Percentiles rank a stretch among this genome's conserved stretches.
Conservation (phyloP, 176 grass and related monocot genomes). For the Tillandsia leiboldiana region DNA sequence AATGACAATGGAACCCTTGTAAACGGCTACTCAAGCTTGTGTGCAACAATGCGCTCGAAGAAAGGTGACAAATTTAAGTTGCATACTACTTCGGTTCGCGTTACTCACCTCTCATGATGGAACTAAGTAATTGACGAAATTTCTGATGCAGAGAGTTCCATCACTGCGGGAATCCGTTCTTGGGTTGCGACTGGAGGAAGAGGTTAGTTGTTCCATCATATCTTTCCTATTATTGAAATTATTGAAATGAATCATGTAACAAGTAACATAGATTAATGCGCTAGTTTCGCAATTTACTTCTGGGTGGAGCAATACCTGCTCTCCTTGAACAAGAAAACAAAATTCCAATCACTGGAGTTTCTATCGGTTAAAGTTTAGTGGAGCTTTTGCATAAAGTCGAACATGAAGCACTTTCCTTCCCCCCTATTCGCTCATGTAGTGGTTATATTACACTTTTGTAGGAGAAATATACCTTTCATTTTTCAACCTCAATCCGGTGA, state of each 20-base stretch:
- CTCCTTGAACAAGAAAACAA: no score
- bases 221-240: slow-evolving; percentile 3
- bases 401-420: no score
- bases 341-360: no score
- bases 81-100: slow-evolving; percentile 10
- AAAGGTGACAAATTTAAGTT: slow-evolving; percentile 24
- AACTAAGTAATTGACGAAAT: slow-evolving; percentile 1
- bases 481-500: slow-evolving; percentile 55
- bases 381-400: no score
- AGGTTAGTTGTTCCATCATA: slow-evolving; percentile 34
- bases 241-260: background rate
- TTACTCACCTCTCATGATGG: slow-evolving; percentile 9
- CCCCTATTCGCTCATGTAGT: no score
- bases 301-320: no score
- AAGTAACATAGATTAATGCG: background rate
- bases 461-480: slow-evolving; percentile 80
- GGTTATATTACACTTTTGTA: slow-evolving; percentile 1
- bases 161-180: slow-evolving; percentile 30
- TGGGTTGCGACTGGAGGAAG: slow-evolving; percentile 78
- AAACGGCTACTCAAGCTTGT: slow-evolving; percentile 76
- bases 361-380: no score
- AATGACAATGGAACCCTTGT: slow-evolving; percentile 81
- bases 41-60: slow-evolving; percentile 42
- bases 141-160: slow-evolving; percentile 32
- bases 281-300: slow-evolving; percentile 1